Conservation (phyloP, 768 basidiomycete species). For the Podaxis rugospora region DNA sequence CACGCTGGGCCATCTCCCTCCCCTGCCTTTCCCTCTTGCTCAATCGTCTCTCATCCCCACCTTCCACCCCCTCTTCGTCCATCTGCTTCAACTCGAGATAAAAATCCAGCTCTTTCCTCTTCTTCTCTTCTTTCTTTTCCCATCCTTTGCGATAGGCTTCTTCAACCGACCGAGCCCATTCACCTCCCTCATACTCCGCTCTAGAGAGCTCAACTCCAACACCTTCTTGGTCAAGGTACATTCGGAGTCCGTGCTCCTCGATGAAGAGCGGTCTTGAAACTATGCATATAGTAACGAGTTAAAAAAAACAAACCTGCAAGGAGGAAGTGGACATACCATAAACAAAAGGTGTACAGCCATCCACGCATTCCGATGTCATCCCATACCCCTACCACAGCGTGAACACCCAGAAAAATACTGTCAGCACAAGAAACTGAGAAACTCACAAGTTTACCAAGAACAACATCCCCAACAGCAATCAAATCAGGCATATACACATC, state of each 20-base stretch:
- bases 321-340: slow-evolving; percentile 46
- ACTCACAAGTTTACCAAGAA: slow-evolving; percentile 73
- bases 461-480: slow-evolving; percentile 66
- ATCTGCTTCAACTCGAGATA: background rate
- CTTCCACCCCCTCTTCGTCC: background rate
- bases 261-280: slow-evolving; percentile 78
- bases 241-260: slow-evolving; percentile 72
- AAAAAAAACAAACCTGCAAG: background rate
- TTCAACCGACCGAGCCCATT: slow-evolving; percentile 59
- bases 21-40: slow-evolving; percentile 40
- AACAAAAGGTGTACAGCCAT: slow-evolving; percentile 72
- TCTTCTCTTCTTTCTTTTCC: slow-evolving; percentile 42
- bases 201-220: slow-evolving; percentile 67
- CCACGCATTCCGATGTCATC: slow-evolving; percentile 76
- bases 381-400: slow-evolving; percentile 59
- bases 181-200: slow-evolving; percentile 62
- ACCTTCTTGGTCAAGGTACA: slow-evolving; percentile 59
- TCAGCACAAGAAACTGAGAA: background rate
- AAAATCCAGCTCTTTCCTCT: slow-evolving; percentile 28
- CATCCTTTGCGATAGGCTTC: slow-evolving; percentile 54
- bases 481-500: slow-evolving; percentile 84
- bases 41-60: slow-evolving; percentile 27
- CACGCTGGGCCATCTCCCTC: slow-evolving; percentile 37
- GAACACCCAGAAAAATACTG: background rate
- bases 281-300: slow-evolving; percentile 19